These are phyloP conservation scores for Erucastrum elatum DNA, from an alignment of 345 rosid species.

Conservation along the genomic window DNA sequence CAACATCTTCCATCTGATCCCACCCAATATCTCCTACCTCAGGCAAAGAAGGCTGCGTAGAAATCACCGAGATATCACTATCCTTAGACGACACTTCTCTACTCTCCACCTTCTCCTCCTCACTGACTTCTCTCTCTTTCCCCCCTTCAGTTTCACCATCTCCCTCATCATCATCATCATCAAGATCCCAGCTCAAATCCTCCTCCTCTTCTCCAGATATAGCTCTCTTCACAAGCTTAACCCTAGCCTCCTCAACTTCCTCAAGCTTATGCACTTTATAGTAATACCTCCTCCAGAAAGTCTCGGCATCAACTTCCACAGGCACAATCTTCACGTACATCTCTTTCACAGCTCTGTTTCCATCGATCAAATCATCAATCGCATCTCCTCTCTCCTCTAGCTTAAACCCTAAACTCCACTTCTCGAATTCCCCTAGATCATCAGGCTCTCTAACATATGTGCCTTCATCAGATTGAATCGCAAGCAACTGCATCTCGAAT, in stretches of 20 bases:
- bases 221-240: slow-evolving; percentile 62
- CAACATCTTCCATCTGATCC: slow-evolving; percentile 80
- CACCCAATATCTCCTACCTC: slow-evolving; percentile 78
- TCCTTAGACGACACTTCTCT: slow-evolving; percentile 54
- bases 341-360: slow-evolving; percentile 41
- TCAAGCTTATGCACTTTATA: slow-evolving; percentile 55
- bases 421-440: slow-evolving; percentile 49
- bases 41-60: slow-evolving; percentile 51
- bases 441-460: slow-evolving; percentile 62
- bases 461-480: slow-evolving; percentile 48
- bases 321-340: slow-evolving; percentile 51
- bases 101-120: slow-evolving; percentile 37
- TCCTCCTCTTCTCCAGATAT: slow-evolving; percentile 63
- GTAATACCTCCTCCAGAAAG: slow-evolving; percentile 67
- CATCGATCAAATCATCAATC: slow-evolving; percentile 43
- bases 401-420: slow-evolving; percentile 58
- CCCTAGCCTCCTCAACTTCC: slow-evolving; percentile 67
- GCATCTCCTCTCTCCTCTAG: slow-evolving; percentile 50
- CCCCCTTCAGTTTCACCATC: slow-evolving; percentile 7
- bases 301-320: slow-evolving; percentile 46
- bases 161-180: slow-evolving; percentile 40
- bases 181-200: slow-evolving; percentile 81
- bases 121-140: slow-evolving; percentile 3
- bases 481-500: slow-evolving; percentile 62
- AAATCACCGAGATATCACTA: slow-evolving; percentile 66